phyloP scores from a whole-genome alignment of 1,139 yeast genomes.

The Yamadazyma mexicana region DNA sequence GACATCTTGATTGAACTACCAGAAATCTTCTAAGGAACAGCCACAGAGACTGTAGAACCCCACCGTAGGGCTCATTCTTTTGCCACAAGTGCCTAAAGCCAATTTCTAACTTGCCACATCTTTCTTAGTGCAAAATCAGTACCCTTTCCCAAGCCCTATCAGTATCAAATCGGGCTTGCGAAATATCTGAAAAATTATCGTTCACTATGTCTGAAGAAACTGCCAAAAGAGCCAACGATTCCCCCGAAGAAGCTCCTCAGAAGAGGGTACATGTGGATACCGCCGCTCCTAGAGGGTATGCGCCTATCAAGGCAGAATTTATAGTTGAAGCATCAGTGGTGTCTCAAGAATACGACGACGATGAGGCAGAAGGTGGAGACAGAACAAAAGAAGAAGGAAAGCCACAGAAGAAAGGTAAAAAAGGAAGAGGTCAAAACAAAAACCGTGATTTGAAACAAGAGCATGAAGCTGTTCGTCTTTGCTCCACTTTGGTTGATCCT shows the following conservation, averaged over 20 bases:
- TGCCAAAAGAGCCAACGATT: conserved; percentile 7
- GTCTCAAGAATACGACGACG: conserved; percentile 37
- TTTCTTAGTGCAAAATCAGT: no score
- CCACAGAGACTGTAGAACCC: background rate
- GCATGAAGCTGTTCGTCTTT: conserved; percentile 65
- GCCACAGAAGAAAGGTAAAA: conserved; percentile 23
- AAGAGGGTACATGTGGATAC: conserved; percentile 8
- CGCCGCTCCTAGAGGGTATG: conserved; percentile 49
- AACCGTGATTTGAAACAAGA: conserved; percentile 75
- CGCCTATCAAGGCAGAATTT: conserved; percentile 65
- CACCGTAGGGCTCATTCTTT: no score
- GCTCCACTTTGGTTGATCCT: conserved; percentile 62
- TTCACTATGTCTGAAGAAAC: background rate
- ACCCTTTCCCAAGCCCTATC: background rate
- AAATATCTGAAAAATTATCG: conserved; percentile 2
- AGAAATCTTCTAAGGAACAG: background rate
- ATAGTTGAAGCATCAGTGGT: conserved; percentile 30
- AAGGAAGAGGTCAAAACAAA: conserved; percentile 86
- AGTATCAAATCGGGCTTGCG: background rate
- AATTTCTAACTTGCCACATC: no score
- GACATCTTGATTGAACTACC: background rate
- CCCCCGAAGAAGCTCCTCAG: conserved; percentile 2
- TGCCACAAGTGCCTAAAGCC: no score
- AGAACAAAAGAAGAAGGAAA: conserved; percentile 25
- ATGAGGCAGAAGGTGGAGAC: conserved; percentile 49